phyloP scores from a whole-genome alignment of 2,329 filamentous ascomycete species.

The Sarocladiaceae sp. region DNA sequence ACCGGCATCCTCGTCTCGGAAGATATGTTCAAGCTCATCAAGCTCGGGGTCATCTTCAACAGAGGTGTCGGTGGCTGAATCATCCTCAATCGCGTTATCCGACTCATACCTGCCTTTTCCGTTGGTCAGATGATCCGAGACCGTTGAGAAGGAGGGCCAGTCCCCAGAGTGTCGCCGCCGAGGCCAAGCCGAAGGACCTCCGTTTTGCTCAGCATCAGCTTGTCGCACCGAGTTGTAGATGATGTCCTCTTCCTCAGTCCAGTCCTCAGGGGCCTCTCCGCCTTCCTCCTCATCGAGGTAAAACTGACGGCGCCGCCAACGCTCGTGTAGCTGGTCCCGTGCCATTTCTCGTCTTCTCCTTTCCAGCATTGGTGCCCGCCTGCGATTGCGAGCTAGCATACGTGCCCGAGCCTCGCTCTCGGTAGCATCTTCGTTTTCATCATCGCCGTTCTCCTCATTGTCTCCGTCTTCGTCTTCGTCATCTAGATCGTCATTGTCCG shows the following conservation, averaged over 20 bases:
- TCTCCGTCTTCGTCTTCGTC: conserved; percentile 22
- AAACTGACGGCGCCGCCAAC: conserved; percentile 72
- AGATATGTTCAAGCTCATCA: conserved; percentile 1
- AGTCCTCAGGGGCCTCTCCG: conserved; percentile 55
- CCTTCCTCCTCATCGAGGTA: conserved; percentile 85
- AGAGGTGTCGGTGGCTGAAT: not conserved
- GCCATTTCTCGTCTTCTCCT: conserved; percentile 37
- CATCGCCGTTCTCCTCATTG: conserved; percentile 16
- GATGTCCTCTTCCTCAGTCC: conserved; percentile 54
- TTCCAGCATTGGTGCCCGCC: conserved; percentile 29
- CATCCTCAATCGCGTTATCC: not conserved
- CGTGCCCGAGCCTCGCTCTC: conserved; percentile 36
- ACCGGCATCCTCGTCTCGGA: conserved; percentile 66
- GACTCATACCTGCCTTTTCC: not conserved
- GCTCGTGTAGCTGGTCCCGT: conserved; percentile 54
- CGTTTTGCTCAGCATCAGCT: conserved; percentile 12
- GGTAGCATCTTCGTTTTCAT: conserved; percentile 19
- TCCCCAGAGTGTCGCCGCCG: conserved; percentile 1
- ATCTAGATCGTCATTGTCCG: conserved; percentile 20
- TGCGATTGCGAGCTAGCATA: conserved; percentile 28
- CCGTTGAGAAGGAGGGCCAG: not conserved
- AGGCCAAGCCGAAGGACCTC: conserved; percentile 1
- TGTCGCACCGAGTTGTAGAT: conserved; percentile 28
- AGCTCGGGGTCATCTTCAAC: conserved; percentile 4
- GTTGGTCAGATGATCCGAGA: not conserved